Evolutionary conservation across 2,329 filamentous ascomycete genomes (phyloP), one percentile per base, ranked within the genome.

Genomic region (Balansia obtecta): DNA sequence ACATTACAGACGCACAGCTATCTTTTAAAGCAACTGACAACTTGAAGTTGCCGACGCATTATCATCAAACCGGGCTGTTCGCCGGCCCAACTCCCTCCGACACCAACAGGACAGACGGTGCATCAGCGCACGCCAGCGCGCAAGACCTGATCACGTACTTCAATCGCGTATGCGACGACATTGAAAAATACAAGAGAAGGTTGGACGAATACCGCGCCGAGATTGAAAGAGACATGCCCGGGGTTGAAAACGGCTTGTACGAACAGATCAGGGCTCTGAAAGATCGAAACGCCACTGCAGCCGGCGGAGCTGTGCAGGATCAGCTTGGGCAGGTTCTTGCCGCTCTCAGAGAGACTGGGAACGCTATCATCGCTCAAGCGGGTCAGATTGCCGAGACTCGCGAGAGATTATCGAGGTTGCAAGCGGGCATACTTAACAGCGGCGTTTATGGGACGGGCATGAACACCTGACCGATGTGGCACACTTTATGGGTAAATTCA

Each of bases 21-120:
- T 80, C 79, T 53, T 86, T 88, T 71, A 79, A 83, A 51, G 83
- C 83, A 20, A 80, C 87, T 33, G 83, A 88, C 59, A 87, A 87
- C 60, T 72, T 89, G 49, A 82, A 83, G 57, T 72, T 90, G 15
- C 86, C 87, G 3, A 66, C 70, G 13, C 73, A 76, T 58, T 77
- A 76, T 56, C 74, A 77, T 56, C 68, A 71, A 49, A 71, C 70
- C 0, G 69, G 70, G 12, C 67, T 72, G 1, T 72, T 71, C 39
- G 68, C 68, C 12, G 67, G 64, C 27, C 55, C 63, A 10, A 49
- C 62, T 3, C 57, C 64, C 2, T 51, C 61, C 10, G 59, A 63
- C 44, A 54, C 65, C 4, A 61, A 56, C 39, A 58, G 60, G 11
- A 54, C 59, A 37, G 58, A 67, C n/a, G 63, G 66, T 9, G 61